phyloP scores from a whole-genome alignment of 1,284 basidiomycete species.

The Sanghuangporus sanghuang region DNA sequence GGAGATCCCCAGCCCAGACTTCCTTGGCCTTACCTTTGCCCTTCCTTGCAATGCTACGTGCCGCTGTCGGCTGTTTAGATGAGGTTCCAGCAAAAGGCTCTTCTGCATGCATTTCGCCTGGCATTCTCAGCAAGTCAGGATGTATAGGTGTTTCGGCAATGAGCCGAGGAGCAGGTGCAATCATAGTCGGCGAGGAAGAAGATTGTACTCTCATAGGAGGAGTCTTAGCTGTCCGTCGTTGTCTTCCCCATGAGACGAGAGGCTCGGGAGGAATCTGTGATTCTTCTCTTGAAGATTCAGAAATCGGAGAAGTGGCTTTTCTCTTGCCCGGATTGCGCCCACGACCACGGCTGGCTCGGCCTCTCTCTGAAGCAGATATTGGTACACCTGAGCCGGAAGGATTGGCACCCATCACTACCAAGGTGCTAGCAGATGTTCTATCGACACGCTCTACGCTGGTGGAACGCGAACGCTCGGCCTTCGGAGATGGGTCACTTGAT shows the following conservation, averaged over 20 bases:
- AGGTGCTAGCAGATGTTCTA: background rate
- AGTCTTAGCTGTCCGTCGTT: background rate
- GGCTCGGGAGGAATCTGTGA: background rate
- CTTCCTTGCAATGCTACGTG: background rate
- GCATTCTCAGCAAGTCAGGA: background rate
- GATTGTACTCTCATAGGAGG: background rate
- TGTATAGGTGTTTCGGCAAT: background rate
- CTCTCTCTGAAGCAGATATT: background rate
- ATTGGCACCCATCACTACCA: background rate
- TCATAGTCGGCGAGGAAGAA: background rate
- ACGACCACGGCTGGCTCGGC: background rate
- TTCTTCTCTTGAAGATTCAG: background rate
- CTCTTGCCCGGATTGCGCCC: background rate
- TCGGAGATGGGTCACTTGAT: background rate
- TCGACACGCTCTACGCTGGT: background rate
- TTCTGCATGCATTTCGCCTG: background rate
- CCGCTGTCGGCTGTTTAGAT: background rate
- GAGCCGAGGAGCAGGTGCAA: background rate
- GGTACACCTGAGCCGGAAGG: background rate
- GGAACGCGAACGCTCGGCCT: background rate
- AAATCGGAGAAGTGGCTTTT: background rate
- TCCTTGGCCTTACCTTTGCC: background rate
- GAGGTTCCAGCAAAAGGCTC: background rate
- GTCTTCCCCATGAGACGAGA: background rate
- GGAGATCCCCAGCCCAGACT: background rate